Conservation (phyloP, 345 rosid genomes). For the Erysimum cheiranthoides region DNA sequence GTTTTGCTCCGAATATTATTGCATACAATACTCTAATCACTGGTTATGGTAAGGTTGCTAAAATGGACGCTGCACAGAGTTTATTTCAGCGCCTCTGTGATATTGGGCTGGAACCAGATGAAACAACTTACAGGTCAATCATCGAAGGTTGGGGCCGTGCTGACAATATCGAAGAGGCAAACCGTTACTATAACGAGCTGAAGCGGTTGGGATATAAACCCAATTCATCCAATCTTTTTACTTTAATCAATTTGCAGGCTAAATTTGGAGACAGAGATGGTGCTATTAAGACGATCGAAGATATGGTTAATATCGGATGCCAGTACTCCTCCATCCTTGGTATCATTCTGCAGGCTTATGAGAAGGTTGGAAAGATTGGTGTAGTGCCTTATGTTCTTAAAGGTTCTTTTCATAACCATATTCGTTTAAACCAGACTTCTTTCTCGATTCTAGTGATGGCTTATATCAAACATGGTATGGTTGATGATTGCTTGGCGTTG, state of each 20-base stretch:
- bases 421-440: slow-evolving; percentile 69
- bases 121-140: slow-evolving; percentile 87
- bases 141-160: slow-evolving; percentile 95
- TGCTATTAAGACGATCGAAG: slow-evolving; percentile 65
- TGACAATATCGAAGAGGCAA: slow-evolving; percentile 56
- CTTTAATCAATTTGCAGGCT: slow-evolving; percentile 76
- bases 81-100: slow-evolving; percentile 53
- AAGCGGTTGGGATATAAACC: slow-evolving; percentile 73
- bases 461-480: slow-evolving; percentile 73
- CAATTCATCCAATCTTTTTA: slow-evolving; percentile 79
- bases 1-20: slow-evolving; percentile 62
- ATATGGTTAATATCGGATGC: slow-evolving; percentile 73
- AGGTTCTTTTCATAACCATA: slow-evolving; percentile 67
- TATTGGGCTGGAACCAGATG: slow-evolving; percentile 74
- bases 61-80: slow-evolving; percentile 70
- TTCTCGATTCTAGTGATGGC: slow-evolving; percentile 87
- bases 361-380: slow-evolving; percentile 65
- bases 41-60: slow-evolving; percentile 79
- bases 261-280: slow-evolving; percentile 70
- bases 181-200: slow-evolving; percentile 65
- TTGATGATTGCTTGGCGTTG: slow-evolving; percentile 67
- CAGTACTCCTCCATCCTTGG: slow-evolving; percentile 74
- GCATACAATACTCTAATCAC: slow-evolving; percentile 83
- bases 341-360: slow-evolving; percentile 74
- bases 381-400: slow-evolving; percentile 68